These are phyloP conservation scores for Rhizomucor pusillus DNA, from an alignment of 371 early-diverging fungal species.

Conservation along the genomic window DNA sequence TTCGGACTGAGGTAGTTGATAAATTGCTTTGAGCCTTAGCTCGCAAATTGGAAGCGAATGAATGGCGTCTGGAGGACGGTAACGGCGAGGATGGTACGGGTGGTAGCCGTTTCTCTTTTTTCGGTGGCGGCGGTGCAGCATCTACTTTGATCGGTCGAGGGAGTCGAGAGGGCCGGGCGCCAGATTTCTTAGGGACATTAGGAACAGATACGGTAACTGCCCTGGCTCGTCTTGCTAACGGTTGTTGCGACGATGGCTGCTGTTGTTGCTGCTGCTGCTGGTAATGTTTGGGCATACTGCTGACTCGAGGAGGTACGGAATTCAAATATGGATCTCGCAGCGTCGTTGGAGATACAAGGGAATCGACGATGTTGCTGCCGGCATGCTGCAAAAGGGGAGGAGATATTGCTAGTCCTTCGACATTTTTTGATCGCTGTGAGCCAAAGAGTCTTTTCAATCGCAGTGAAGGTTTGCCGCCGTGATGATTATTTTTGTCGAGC, in stretches of 20 bases:
- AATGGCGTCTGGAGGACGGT: not conserved
- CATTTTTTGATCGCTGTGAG: conserved; percentile 3
- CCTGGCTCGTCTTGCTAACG: not conserved
- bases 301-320: conserved; percentile 14
- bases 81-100: no score
- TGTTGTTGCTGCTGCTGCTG: conserved; percentile 1
- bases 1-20: not conserved
- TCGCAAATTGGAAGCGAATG: not conserved
- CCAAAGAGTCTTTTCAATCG: conserved; percentile 17
- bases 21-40: not conserved
- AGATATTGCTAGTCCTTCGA: conserved; percentile 12
- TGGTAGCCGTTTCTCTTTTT: no score
- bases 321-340: conserved; percentile 2
- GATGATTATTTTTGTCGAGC: no score
- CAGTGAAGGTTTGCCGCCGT: not conserved
- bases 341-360: conserved; percentile 14
- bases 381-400: conserved; percentile 11
- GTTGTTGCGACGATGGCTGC: conserved; percentile 1
- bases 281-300: conserved; percentile 8
- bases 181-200: not conserved
- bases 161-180: not conserved
- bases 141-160: not conserved
- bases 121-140: no score
- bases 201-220: no score
- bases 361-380: conserved; percentile 2